phyloP scores from a whole-genome alignment of 2,329 filamentous ascomycete species.

The Epichloe amarillans region DNA sequence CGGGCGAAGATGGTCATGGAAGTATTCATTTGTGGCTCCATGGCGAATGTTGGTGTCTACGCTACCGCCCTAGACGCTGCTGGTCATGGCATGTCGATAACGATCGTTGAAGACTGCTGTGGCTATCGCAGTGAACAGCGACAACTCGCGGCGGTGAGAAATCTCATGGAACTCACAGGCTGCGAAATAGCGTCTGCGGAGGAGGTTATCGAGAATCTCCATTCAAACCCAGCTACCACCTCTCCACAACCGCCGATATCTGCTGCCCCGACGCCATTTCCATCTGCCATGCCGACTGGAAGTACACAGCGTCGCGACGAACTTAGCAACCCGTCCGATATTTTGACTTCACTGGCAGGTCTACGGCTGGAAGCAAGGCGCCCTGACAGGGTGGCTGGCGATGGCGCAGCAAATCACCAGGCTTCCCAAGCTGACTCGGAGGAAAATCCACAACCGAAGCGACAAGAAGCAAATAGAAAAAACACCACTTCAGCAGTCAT shows the following conservation, averaged over 20 bases:
- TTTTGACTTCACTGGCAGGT: slow-evolving; percentile 19
- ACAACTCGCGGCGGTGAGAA: slow-evolving; percentile 56
- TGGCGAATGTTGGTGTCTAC: slow-evolving; percentile 80
- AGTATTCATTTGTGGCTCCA: slow-evolving; percentile 74
- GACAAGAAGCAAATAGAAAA: slow-evolving; percentile 7
- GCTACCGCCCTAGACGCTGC: slow-evolving; percentile 87
- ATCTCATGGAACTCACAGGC: slow-evolving; percentile 62
- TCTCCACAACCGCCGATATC: slow-evolving; percentile 3
- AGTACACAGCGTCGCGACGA: neutral
- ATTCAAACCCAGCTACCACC: slow-evolving; percentile 6
- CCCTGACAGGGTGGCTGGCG: slow-evolving; percentile 9
- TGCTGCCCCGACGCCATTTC: neutral
- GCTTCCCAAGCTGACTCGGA: slow-evolving; percentile 7
- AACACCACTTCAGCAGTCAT: neutral
- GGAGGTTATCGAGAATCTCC: slow-evolving; percentile 35
- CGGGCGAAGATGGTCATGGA: slow-evolving; percentile 82
- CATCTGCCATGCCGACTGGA: neutral
- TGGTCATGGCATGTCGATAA: slow-evolving; percentile 75
- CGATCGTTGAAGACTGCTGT: slow-evolving; percentile 76
- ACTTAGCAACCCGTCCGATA: slow-evolving; percentile 12
- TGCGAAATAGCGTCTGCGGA: slow-evolving; percentile 49
- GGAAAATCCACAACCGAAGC: slow-evolving; percentile 6
- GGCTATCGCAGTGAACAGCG: slow-evolving; percentile 60
- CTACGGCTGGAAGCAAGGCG: slow-evolving; percentile 17
- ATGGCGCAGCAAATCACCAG: neutral